phyloP scores from a whole-genome alignment of 2,329 filamentous ascomycete genomes.

The Fusarium mangiferae region DNA sequence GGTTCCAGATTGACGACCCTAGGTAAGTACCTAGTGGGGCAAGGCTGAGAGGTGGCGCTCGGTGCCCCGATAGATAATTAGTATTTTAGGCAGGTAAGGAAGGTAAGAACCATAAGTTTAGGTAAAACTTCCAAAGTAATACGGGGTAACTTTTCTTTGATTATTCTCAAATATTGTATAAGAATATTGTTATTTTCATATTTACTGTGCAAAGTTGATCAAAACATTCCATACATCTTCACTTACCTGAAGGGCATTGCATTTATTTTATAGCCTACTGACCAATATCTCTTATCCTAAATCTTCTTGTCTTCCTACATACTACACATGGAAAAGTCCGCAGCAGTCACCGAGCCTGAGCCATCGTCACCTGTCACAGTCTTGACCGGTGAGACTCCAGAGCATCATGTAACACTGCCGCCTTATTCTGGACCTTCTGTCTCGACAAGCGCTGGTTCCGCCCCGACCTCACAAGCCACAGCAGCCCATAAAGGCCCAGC shows the following conservation, averaged over 20 bases:
- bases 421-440: slow-evolving; percentile 40
- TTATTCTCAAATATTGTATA: background rate
- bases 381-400: background rate
- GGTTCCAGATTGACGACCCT: background rate
- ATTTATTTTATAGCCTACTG: background rate
- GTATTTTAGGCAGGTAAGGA: background rate
- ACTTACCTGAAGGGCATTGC: background rate
- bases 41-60: slow-evolving; percentile 1
- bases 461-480: background rate
- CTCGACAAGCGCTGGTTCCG: background rate
- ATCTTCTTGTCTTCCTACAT: background rate
- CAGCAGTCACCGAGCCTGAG: background rate
- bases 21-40: background rate
- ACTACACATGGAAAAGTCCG: slow-evolving; percentile 2
- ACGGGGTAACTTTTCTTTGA: background rate
- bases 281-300: background rate
- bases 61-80: background rate
- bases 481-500: slow-evolving; percentile 37
- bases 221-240: background rate
- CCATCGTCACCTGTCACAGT: background rate
- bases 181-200: background rate
- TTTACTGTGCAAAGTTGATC: background rate
- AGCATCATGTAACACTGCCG: slow-evolving; percentile 25
- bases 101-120: background rate
- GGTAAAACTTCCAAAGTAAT: background rate